phyloP scores from a whole-genome alignment of 768 basidiomycete species.

The Phanerochaete carnosa region DNA sequence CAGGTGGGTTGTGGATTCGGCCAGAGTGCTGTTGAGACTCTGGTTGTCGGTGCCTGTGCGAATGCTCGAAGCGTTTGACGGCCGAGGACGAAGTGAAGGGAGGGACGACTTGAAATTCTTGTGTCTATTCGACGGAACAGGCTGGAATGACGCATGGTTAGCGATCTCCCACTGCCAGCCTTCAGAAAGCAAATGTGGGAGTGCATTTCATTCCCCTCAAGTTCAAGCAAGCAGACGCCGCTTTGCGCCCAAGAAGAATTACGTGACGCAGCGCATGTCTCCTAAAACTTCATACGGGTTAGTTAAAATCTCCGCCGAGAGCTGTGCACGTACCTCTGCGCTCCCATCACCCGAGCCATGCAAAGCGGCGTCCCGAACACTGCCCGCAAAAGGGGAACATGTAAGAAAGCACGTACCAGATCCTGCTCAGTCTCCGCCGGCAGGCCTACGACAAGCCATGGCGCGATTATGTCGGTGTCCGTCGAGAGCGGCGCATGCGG shows the following conservation, averaged over 20 bases:
- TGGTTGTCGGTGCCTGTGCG: constrained; percentile 18
- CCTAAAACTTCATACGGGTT: not conserved
- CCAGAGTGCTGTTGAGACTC: constrained; percentile 25
- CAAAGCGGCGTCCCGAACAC: not conserved
- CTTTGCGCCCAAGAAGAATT: not conserved
- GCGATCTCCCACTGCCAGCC: not conserved
- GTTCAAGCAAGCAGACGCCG: not conserved
- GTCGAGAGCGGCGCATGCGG: constrained; percentile 14
- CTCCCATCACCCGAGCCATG: not conserved
- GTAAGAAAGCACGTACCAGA: constrained; percentile 6
- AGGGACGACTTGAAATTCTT: constrained; percentile 14
- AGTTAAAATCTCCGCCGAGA: not conserved
- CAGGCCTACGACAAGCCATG: constrained; percentile 15
- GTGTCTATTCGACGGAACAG: not conserved
- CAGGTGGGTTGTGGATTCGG: not conserved
- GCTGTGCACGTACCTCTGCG: not conserved
- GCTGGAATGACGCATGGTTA: not conserved
- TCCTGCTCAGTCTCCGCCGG: constrained; percentile 9
- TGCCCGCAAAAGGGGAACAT: not conserved
- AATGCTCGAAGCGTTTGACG: constrained; percentile 3
- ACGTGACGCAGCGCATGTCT: too few relatives aligned
- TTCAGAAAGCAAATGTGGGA: not conserved
- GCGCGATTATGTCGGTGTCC: constrained; percentile 17
- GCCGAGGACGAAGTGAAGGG: not conserved
- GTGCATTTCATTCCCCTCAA: not conserved